These are phyloP conservation scores for Talaromyces marneffei DNA, from an alignment of 2,329 filamentous ascomycete species.

Conservation along the genomic window DNA sequence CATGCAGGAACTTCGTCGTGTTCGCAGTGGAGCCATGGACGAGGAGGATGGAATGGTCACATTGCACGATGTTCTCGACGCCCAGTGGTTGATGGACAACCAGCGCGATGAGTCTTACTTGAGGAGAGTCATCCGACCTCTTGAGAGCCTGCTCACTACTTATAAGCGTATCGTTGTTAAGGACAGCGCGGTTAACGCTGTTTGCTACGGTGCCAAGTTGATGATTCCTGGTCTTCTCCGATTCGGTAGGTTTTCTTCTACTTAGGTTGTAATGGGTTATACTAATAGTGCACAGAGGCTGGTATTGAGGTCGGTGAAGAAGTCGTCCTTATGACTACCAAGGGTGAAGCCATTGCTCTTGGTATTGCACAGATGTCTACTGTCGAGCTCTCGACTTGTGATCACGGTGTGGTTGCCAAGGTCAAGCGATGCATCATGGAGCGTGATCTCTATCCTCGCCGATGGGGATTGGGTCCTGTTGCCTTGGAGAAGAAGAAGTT, in stretches of 20 bases:
- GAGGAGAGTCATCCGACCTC: conserved; percentile 80
- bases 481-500: conserved; percentile 99
- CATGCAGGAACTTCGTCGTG: conserved; percentile 96
- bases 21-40: conserved; percentile 90
- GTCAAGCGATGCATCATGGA: conserved; percentile 99
- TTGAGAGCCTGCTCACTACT: conserved; percentile 83
- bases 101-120: conserved; percentile 90
- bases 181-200: conserved; percentile 91
- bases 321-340: conserved; percentile 96
- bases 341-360: conserved; percentile 95
- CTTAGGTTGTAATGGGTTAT: not conserved
- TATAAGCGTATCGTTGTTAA: conserved; percentile 99
- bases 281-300: conserved; percentile 53
- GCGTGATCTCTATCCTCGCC: conserved; percentile 89
- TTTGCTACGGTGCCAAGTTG: conserved; percentile 97
- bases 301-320: conserved; percentile 93
- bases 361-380: conserved; percentile 98
- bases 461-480: conserved; percentile 93
- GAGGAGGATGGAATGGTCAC: conserved; percentile 86
- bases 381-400: conserved; percentile 91
- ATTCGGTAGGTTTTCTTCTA: conserved; percentile 58
- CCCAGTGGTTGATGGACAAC: conserved; percentile 95
- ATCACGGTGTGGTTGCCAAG: conserved; percentile 96
- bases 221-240: conserved; percentile 95
- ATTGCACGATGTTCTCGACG: conserved; percentile 89